Conservation (phyloP, 1,284 basidiomycete genomes). For the Cryptococcus sp. region DNA sequence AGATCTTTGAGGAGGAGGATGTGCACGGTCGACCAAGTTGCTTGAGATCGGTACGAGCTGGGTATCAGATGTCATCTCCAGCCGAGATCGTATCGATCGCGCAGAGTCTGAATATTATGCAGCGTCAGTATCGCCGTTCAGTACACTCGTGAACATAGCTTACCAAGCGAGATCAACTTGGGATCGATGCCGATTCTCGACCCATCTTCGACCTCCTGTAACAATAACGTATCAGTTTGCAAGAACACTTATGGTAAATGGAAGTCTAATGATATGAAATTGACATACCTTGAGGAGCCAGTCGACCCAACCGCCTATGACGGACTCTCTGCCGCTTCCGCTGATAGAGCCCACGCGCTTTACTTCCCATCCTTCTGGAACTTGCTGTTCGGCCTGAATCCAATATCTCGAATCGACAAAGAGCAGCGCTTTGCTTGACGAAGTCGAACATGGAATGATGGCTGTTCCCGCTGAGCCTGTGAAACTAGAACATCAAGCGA, state of each 20-base stretch:
- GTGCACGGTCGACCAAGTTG: conserved; percentile 84
- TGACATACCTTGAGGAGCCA: conserved; percentile 63
- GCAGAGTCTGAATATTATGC: conserved; percentile 17
- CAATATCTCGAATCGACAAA: conserved; percentile 89
- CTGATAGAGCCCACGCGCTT: conserved; percentile 65
- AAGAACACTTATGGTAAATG: neutral
- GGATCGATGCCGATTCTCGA: conserved; percentile 82
- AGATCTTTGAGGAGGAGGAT: conserved; percentile 69
- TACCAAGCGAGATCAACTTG: conserved; percentile 71
- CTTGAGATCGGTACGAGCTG: conserved; percentile 60
- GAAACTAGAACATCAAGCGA: conserved; percentile 60
- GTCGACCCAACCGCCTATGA: conserved; percentile 72
- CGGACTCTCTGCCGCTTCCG: conserved; percentile 42
- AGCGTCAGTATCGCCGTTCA: neutral
- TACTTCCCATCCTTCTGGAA: conserved; percentile 76
- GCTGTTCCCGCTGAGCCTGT: conserved; percentile 82
- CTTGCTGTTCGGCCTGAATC: conserved; percentile 74
- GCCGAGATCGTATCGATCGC: conserved; percentile 23
- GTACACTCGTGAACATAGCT: conserved; percentile 7
- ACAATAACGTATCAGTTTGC: conserved; percentile 3
- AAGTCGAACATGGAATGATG: conserved; percentile 66
- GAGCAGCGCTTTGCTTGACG: conserved; percentile 60
- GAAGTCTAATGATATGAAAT: neutral
- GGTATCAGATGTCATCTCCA: conserved; percentile 60
- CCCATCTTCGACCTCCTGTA: conserved; percentile 59